Base-by-base conservation (phyloP, 2,329 filamentous ascomycete genomes). In the Monilinia fructigena region DNA sequence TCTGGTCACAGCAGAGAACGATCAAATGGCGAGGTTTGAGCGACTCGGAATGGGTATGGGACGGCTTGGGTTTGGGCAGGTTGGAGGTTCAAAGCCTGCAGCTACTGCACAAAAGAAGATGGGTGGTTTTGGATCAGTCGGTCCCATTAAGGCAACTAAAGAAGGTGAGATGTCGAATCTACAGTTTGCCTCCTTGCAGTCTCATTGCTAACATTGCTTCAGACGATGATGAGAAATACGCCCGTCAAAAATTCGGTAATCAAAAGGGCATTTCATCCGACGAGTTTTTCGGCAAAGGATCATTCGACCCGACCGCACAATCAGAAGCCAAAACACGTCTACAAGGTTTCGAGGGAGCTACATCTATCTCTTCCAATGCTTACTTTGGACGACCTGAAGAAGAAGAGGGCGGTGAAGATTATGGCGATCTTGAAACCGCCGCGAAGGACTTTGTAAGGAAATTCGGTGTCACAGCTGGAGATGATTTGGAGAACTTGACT, bases 201-300 rank as follows among this genome's bases (percentile, higher is more conserved):
- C 35, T 45, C 20, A 60, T n/a, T 35, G 18, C 4, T 31, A 50
- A 70, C 70, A 79, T 63, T 35, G 14, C 26, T n/a, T 10, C 67
- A 88, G 87, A 86, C 70, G 92, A 97, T 67, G 88, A 89, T 65
- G 87, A 97, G 74, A 88, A 86, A 75, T 96, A 92, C 76, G 92
- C 93, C 7, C 90, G 91, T 74, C 82, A 86, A 75, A 97, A 97
- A 79, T 99, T 99, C 75, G 94, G 93, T 68, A 80, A 79, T 54
- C 95, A 99, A 78, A 98, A 98, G 82, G 91, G 91, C 73, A 99
- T 99, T 72, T 97, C 93, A 0, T 97, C 93, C 0, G 95, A 99
- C 77, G 95, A 99, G 77, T 99, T 96, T 83, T 99, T 99, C 76
- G 93, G 94, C 74, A 94, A 95, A 77, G 92, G 93, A 63, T 81